These are phyloP conservation scores for Pulveroboletus frians DNA, from an alignment of 768 basidiomycete genomes.

Conservation along the genomic window DNA sequence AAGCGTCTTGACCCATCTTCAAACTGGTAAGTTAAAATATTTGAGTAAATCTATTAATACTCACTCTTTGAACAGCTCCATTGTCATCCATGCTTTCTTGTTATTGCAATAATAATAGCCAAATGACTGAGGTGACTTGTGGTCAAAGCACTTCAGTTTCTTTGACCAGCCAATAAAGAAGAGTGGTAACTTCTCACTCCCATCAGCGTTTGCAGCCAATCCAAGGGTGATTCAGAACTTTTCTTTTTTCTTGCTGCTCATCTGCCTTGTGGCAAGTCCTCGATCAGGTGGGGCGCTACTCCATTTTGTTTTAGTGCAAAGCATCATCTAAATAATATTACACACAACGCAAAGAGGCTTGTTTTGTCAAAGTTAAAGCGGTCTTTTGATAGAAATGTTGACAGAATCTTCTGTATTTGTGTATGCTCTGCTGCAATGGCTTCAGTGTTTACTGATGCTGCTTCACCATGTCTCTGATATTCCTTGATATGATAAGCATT, in stretches of 20 bases:
- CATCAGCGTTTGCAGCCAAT: neutral
- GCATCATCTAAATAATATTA: no score
- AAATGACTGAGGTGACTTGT: neutral
- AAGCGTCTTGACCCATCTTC: neutral
- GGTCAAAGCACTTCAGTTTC: neutral
- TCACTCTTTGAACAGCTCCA: neutral
- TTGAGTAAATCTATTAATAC: no score
- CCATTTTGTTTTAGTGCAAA: no score
- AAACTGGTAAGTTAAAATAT: no score
- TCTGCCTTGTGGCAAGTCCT: neutral
- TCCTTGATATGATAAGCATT: no score
- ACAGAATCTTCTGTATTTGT: neutral
- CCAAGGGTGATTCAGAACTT: neutral
- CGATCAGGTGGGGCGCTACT: neutral
- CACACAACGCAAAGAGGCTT: neutral
- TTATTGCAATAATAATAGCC: neutral
- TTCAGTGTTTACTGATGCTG: no score
- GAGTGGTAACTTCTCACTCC: neutral
- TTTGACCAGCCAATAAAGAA: neutral
- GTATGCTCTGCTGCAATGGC: no score
- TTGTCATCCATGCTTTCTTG: neutral
- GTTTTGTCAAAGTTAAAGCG: neutral
- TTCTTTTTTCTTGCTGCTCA: neutral
- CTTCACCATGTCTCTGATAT: no score
- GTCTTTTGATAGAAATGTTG: neutral